Evolutionary conservation across 2,329 filamentous ascomycete species (phyloP).

Genomic region (Phaeophleospora eucalypticola): DNA sequence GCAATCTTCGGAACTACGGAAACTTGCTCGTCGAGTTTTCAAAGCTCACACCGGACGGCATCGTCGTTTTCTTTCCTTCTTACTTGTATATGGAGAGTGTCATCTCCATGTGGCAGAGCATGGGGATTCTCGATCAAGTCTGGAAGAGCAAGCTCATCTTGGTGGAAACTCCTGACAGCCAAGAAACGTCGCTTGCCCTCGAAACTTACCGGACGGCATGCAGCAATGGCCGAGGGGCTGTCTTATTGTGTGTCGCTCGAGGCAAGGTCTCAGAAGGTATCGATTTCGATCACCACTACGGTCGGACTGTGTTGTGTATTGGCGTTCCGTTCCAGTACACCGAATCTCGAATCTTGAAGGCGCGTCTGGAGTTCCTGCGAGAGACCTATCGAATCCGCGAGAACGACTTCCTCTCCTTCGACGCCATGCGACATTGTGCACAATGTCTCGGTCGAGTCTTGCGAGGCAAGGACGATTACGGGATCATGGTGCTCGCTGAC

Average conservation of each 20-base stretch:
- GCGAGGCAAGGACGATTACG: slow-evolving; percentile 96
- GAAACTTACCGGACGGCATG: slow-evolving; percentile 97
- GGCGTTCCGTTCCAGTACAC: slow-evolving; percentile 99
- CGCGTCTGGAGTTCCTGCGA: slow-evolving; percentile 88
- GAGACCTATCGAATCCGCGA: slow-evolving; percentile 96
- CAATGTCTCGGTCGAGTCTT: slow-evolving; percentile 94
- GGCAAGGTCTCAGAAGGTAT: slow-evolving; percentile 98
- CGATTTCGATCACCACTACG: slow-evolving; percentile 98
- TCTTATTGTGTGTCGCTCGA: slow-evolving; percentile 89
- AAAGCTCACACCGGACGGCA: slow-evolving; percentile 90
- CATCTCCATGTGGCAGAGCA: slow-evolving; percentile 98
- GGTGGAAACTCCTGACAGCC: slow-evolving; percentile 94
- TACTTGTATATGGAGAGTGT: slow-evolving; percentile 99
- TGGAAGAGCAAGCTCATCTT: slow-evolving; percentile 99
- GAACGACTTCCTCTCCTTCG: slow-evolving; percentile 96
- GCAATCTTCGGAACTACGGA: slow-evolving; percentile 95
- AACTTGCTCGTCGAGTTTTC: slow-evolving; percentile 91
- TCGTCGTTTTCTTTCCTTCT: slow-evolving; percentile 99
- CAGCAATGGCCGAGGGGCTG: slow-evolving; percentile 90
- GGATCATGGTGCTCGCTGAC: slow-evolving; percentile 98
- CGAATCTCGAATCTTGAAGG: slow-evolving; percentile 93
- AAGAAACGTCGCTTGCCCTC: slow-evolving; percentile 90
- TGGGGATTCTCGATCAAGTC: slow-evolving; percentile 94
- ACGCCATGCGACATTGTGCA: slow-evolving; percentile 97
- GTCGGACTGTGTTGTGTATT: slow-evolving; percentile 90